These are phyloP conservation scores for Chernovozyma sophiae-reginae DNA, from an alignment of 1,139 yeast species.

Conservation along the genomic window DNA sequence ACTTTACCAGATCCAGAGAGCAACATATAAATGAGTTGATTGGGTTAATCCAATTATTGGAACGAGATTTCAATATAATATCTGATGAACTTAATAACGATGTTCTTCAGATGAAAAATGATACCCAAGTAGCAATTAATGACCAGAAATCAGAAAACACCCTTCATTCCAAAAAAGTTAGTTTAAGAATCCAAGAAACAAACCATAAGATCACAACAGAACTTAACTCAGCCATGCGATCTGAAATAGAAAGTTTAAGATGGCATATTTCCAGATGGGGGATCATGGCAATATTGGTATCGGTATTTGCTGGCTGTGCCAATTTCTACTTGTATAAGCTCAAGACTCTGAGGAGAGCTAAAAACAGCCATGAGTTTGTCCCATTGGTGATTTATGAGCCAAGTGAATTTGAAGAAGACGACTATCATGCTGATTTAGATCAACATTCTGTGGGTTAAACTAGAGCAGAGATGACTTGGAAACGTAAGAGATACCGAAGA, in stretches of 20 bases:
- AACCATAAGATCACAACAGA: conserved; percentile 84
- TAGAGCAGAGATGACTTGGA: neutral
- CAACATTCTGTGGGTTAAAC: neutral
- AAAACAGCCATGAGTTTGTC: conserved; percentile 32
- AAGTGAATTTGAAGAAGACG: conserved; percentile 47
- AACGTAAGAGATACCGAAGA: too few relatives aligned
- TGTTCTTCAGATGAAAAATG: conserved; percentile 63
- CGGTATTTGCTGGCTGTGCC: conserved; percentile 41
- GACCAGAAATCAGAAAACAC: conserved; percentile 87
- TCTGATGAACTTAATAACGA: conserved; percentile 77
- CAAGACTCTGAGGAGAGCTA: conserved; percentile 20
- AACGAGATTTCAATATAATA: conserved; percentile 65
- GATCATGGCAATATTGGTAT: conserved; percentile 51
- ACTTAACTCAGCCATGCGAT: conserved; percentile 73
- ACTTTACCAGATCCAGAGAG: conserved; percentile 71
- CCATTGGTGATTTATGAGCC: conserved; percentile 48
- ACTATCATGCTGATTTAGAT: conserved; percentile 44
- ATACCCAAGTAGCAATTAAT: conserved; percentile 77
- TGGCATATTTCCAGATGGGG: conserved; percentile 96
- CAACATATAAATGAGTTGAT: conserved; percentile 65
- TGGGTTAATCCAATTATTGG: conserved; percentile 63
- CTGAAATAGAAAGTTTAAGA: conserved; percentile 82
- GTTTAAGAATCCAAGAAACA: conserved; percentile 74
- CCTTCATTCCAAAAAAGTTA: conserved; percentile 64
- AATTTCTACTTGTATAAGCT: conserved; percentile 36